A percentile compares a stretch with the other conserved stretches of the same genome.
These are phyloP conservation scores for Caryocar brasiliense DNA, from an alignment of 441 rosid genomes.

Conservation along the genomic window DNA sequence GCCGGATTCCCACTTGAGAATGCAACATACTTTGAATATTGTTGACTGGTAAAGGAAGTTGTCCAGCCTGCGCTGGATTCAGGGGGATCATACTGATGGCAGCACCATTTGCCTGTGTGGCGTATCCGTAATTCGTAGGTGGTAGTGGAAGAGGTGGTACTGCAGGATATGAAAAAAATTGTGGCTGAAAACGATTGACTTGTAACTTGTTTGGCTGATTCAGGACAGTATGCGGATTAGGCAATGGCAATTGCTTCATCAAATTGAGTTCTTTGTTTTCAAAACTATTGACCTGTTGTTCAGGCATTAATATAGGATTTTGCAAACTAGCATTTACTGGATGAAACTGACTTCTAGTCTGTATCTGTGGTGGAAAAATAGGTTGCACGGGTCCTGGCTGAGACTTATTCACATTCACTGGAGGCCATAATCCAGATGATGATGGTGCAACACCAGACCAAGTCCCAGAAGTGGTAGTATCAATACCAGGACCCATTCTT, in stretches of 20 bases:
- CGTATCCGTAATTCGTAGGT: constrained; percentile 36
- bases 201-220: constrained; percentile 45
- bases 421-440: constrained; percentile 42
- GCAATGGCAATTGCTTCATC: constrained; percentile 23
- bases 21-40: constrained; percentile 30
- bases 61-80: constrained; percentile 21
- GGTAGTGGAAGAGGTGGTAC: constrained; percentile 36
- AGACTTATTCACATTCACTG: constrained; percentile 42
- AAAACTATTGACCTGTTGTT: constrained; percentile 33
- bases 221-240: constrained; percentile 32
- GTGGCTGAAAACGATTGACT: constrained; percentile 33
- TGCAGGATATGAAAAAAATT: constrained; percentile 28
- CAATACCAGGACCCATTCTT: constrained; percentile 37
- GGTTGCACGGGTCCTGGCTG: constrained; percentile 35
- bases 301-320: constrained; percentile 35
- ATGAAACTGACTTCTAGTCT: constrained; percentile 32
- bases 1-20: constrained; percentile 34
- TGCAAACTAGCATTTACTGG: constrained; percentile 34
- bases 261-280: constrained; percentile 30
- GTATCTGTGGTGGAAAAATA: constrained; percentile 32
- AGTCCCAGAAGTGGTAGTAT: constrained; percentile 24
- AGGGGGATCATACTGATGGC: constrained; percentile 21
- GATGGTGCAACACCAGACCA: constrained; percentile 16
- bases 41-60: constrained; percentile 35
- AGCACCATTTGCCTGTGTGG: constrained; percentile 31